Conservation (phyloP, 768 basidiomycete genomes). For the Rhizopogon sp. region DNA sequence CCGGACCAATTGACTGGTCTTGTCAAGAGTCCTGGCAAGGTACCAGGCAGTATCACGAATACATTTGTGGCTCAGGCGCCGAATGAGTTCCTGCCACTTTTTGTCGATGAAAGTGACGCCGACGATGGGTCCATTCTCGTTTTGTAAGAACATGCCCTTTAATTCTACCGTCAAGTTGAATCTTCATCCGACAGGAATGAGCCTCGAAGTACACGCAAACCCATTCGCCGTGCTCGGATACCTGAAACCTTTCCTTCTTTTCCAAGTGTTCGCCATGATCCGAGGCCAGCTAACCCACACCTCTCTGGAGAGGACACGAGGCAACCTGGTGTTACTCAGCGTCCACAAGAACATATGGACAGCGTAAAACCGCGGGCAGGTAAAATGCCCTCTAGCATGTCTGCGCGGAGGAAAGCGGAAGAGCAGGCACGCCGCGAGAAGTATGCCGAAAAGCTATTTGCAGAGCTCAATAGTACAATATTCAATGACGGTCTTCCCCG, state of each 20-base stretch:
- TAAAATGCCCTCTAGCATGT: slow-evolving; percentile 16
- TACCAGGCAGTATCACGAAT: slow-evolving; percentile 1
- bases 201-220: slow-evolving; percentile 43
- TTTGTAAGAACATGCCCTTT: slow-evolving; percentile 25
- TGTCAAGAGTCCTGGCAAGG: slow-evolving; percentile 9
- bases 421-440: slow-evolving; percentile 40
- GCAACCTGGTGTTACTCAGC: not conserved
- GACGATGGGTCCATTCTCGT: slow-evolving; percentile 34
- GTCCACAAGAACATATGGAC: slow-evolving; percentile 8
- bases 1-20: slow-evolving; percentile 20
- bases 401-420: slow-evolving; percentile 39
- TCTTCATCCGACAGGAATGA: slow-evolving; percentile 33
- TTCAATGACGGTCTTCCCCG: slow-evolving; percentile 52
- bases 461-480: slow-evolving; percentile 51
- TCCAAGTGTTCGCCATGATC: not conserved
- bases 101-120: slow-evolving; percentile 27
- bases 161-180: not conserved
- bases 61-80: slow-evolving; percentile 3
- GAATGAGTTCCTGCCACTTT: slow-evolving; percentile 15
- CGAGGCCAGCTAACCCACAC: not conserved
- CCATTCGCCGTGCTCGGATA: slow-evolving; percentile 25
- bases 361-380: slow-evolving; percentile 3
- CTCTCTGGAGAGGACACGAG: slow-evolving; percentile 1
- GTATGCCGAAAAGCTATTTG: slow-evolving; percentile 59
- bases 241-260: not conserved